Evolutionary conservation across 768 basidiomycete genomes (phyloP).

Genomic region (Boletellus emodensis): DNA sequence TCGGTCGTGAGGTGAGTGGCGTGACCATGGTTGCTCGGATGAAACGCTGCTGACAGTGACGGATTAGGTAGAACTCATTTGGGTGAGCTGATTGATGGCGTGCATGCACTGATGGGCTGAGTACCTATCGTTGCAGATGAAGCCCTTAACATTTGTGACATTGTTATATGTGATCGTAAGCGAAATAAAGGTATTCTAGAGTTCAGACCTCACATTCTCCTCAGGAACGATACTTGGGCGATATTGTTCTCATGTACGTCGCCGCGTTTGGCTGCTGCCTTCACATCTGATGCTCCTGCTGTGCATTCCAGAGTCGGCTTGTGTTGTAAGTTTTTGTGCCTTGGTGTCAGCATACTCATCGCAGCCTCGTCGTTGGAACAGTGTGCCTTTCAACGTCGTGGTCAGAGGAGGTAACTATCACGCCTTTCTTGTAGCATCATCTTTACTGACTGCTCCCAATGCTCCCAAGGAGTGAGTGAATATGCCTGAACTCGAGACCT

Average conservation of each 20-base stretch:
- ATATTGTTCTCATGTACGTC: slow-evolving; percentile 28
- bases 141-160: slow-evolving; percentile 23
- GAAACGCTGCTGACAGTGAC: background rate
- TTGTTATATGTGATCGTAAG: slow-evolving; percentile 26
- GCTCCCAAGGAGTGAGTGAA: slow-evolving; percentile 22
- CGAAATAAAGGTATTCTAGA: background rate
- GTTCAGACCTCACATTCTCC: slow-evolving; percentile 1
- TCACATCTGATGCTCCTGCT: slow-evolving; percentile 3
- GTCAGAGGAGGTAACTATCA: slow-evolving; percentile 16
- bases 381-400: slow-evolving; percentile 20
- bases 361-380: background rate
- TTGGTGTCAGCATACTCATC: background rate
- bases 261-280: background rate
- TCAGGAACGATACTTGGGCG: slow-evolving; percentile 31
- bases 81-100: slow-evolving; percentile 18
- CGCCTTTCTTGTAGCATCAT: background rate
- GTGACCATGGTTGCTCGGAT: background rate
- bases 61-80: slow-evolving; percentile 28
- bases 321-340: slow-evolving; percentile 12
- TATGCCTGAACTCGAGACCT: background rate
- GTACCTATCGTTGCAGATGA: slow-evolving; percentile 17
- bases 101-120: background rate
- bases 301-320: slow-evolving; percentile 13
- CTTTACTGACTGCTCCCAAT: background rate
- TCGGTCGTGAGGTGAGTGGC: slow-evolving; percentile 27